Evolutionary conservation across 305 asterid genomes (phyloP).

Genomic region (Fraxinus paxiana): DNA sequence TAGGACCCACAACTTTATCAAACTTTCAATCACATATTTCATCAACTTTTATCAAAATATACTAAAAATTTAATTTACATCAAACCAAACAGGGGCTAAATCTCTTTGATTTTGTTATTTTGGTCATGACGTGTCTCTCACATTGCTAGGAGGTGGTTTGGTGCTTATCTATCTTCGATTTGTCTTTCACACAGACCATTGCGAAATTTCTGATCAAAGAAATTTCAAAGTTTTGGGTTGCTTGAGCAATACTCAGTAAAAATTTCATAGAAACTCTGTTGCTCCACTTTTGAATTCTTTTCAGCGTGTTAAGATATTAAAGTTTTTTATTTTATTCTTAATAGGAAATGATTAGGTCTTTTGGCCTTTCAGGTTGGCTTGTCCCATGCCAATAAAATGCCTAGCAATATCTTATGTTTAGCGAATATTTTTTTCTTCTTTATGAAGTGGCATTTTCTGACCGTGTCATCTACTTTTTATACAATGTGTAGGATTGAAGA

Average conservation of each 20-base stretch:
- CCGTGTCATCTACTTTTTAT: constrained; percentile 18
- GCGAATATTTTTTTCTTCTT: neutral
- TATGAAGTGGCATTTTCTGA: constrained; percentile 12
- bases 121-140: neutral
- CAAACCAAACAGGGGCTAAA: neutral
- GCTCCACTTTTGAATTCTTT: neutral
- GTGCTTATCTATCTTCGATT: neutral
- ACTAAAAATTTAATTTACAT: neutral
- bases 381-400: neutral
- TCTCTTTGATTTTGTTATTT: constrained; percentile 8
- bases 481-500: constrained; percentile 58
- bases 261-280: neutral
- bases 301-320: neutral
- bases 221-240: neutral
- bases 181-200: neutral
- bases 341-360: neutral
- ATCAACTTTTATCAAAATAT: neutral
- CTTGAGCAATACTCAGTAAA: neutral
- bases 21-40: neutral
- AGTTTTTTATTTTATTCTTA: neutral
- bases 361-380: neutral
- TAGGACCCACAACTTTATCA: neutral
- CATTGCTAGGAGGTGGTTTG: constrained; percentile 6
- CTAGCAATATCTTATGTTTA: neutral
- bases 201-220: neutral